Conservation (phyloP, 495 filamentous ascomycete genomes). For the Opeltia flavorubescens region DNA sequence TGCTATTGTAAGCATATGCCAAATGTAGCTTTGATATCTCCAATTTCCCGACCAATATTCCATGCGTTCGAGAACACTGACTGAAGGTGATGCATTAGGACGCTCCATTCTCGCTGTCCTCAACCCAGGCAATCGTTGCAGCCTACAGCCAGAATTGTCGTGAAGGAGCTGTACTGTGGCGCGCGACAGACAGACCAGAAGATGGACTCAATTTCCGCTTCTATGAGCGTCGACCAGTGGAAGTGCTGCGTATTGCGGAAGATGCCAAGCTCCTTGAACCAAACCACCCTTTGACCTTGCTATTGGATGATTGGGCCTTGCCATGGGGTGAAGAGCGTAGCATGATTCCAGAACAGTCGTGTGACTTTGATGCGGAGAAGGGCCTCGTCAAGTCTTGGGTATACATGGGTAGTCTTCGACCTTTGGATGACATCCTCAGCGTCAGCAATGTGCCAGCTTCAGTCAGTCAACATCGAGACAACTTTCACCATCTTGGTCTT, state of each 20-base stretch:
- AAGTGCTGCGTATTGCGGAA: conserved; percentile 1
- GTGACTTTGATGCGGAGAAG: conserved; percentile 9
- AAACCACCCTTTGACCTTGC: not conserved
- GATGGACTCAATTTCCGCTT: conserved; percentile 12
- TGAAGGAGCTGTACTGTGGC: conserved; percentile 9
- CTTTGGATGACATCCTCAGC: conserved; percentile 8
- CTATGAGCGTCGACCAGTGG: conserved; percentile 8
- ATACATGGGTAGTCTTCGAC: conserved; percentile 7
- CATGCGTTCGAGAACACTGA: not conserved
- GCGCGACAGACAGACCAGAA: conserved; percentile 6
- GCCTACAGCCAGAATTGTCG: conserved; percentile 7
- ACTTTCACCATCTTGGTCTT: conserved; percentile 1
- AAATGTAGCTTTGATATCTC: not conserved
- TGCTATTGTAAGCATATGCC: not conserved
- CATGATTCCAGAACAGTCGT: conserved; percentile 5
- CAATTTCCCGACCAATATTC: not conserved
- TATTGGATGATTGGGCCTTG: conserved; percentile 3
- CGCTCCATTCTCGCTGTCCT: not conserved
- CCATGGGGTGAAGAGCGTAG: not conserved
- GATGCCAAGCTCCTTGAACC: not conserved
- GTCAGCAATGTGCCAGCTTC: conserved; percentile 1
- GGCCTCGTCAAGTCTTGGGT: conserved; percentile 11
- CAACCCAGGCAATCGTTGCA: not conserved
- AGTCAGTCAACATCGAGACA: not conserved
- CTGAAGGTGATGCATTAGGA: not conserved